A percentile compares a stretch with the other conserved stretches of the same genome.
Evolutionary conservation across 164 flowering plant genomes (phyloP).

Genomic region (Brasenia schreberi): DNA sequence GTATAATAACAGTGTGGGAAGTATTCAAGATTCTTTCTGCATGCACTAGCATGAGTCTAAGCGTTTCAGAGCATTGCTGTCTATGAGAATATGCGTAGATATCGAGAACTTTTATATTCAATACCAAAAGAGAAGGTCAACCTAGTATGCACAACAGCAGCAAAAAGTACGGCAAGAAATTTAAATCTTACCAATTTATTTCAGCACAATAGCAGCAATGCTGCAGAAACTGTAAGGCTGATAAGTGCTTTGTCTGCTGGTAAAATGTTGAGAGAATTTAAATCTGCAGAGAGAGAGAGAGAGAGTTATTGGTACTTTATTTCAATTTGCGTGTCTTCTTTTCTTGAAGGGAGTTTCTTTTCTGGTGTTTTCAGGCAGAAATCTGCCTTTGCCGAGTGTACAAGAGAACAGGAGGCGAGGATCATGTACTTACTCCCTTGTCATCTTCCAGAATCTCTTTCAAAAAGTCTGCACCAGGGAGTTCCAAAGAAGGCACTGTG

Average conservation of each 20-base stretch:
- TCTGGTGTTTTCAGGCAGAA: conserved; percentile 43
- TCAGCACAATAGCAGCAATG: too few species aligned
- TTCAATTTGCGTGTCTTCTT: neutral
- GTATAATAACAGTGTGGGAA: too few species aligned
- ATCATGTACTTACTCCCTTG: conserved; percentile 31
- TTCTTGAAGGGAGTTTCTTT: neutral
- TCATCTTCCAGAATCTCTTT: conserved; percentile 35
- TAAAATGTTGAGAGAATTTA: neutral
- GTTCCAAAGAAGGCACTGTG: conserved; percentile 5
- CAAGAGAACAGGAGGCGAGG: conserved; percentile 85
- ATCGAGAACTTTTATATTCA: too few species aligned
- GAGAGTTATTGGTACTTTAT: neutral
- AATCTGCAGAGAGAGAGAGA: neutral
- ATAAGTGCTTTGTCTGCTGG: neutral
- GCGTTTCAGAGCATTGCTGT: too few species aligned
- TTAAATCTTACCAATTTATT: too few species aligned
- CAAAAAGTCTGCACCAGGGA: conserved; percentile 11
- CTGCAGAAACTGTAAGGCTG: neutral
- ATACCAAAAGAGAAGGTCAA: too few species aligned
- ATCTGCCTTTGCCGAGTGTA: conserved; percentile 90
- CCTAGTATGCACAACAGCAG: too few species aligned
- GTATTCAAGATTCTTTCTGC: neutral
- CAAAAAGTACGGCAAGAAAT: too few species aligned
- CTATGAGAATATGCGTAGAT: too few species aligned
- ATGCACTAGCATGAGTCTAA: too few species aligned